These are phyloP conservation scores for Plasmopara muralis DNA, from an alignment of 352 stramenopile species.

Conservation along the genomic window DNA sequence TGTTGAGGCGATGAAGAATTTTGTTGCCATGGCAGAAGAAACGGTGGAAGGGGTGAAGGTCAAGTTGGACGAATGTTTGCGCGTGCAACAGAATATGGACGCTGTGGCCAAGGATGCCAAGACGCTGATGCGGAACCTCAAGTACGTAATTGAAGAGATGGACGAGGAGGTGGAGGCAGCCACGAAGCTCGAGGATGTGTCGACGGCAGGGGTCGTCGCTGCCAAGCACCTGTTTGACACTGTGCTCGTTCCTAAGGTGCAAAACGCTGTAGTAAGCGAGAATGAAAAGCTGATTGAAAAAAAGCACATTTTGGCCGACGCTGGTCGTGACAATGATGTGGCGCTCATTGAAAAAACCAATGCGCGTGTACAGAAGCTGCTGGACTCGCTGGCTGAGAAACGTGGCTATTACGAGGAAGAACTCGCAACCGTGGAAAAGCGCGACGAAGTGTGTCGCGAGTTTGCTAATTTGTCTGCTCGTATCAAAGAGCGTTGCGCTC, in stretches of 20 bases:
- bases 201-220: conserved; percentile 55
- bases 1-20: conserved; percentile 67
- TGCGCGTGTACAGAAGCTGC: conserved; percentile 54
- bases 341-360: conserved; percentile 70
- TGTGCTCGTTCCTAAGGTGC: conserved; percentile 65
- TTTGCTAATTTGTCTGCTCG: conserved; percentile 66
- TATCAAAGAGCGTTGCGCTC: conserved; percentile 69
- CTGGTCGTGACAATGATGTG: conserved; percentile 50
- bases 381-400: conserved; percentile 69
- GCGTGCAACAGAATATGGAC: conserved; percentile 62
- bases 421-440: conserved; percentile 65
- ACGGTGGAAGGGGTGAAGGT: conserved; percentile 62
- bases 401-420: conserved; percentile 69
- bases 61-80: conserved; percentile 46
- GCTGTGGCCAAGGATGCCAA: conserved; percentile 85
- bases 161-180: conserved; percentile 79
- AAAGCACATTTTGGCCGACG: conserved; percentile 55
- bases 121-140: conserved; percentile 78
- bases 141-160: conserved; percentile 86
- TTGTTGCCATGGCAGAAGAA: conserved; percentile 65
- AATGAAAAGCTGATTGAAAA: conserved; percentile 82
- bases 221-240: conserved; percentile 66
- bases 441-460: conserved; percentile 66
- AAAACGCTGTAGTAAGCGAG: conserved; percentile 57
- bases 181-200: conserved; percentile 65